Evolutionary conservation across 805 yeast species (phyloP).

Genomic region (Blastobotrys muscicola): DNA sequence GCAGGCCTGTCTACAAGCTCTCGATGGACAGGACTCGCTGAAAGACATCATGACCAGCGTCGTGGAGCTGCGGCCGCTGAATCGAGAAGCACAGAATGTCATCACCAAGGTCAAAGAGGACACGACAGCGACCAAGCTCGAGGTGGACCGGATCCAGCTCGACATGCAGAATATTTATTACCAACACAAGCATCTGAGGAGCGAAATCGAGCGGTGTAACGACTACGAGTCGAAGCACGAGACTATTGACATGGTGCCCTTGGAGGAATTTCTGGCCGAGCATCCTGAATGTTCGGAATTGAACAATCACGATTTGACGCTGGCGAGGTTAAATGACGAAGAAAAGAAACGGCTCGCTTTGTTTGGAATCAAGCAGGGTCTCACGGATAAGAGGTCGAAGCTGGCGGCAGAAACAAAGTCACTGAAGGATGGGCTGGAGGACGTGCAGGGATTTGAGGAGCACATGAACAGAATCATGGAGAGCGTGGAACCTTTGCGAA

Average conservation of each 20-base stretch:
- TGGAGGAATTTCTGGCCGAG: conserved; percentile 15
- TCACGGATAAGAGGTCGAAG: conserved; percentile 10
- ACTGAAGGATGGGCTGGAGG: conserved; percentile 14
- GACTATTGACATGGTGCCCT: conserved; percentile 14
- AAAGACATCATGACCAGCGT: conserved; percentile 7
- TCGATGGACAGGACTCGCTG: too few relatives aligned
- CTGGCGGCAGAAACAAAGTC: conserved; percentile 9
- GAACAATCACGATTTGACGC: conserved; percentile 12
- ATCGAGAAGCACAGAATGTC: conserved; percentile 14
- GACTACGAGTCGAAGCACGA: conserved; percentile 12
- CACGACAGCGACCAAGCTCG: conserved; percentile 11
- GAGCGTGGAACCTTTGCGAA: conserved; percentile 1
- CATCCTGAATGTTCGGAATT: conserved; percentile 12
- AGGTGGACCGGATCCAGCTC: conserved; percentile 14
- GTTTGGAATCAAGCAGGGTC: conserved; percentile 14
- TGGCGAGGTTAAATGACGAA: conserved; percentile 21
- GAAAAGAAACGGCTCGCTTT: conserved; percentile 16
- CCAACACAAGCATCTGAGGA: conserved; percentile 18
- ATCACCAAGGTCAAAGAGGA: conserved; percentile 13
- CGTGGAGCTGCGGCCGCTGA: conserved; percentile 13
- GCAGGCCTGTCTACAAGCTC: too few relatives aligned
- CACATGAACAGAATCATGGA: conserved; percentile 4
- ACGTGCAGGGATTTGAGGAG: conserved; percentile 5
- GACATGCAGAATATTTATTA: conserved; percentile 20
- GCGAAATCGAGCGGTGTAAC: conserved; percentile 16